Evolutionary conservation across 768 basidiomycete genomes (phyloP).

Genomic region (Leccinum subgranulosum): DNA sequence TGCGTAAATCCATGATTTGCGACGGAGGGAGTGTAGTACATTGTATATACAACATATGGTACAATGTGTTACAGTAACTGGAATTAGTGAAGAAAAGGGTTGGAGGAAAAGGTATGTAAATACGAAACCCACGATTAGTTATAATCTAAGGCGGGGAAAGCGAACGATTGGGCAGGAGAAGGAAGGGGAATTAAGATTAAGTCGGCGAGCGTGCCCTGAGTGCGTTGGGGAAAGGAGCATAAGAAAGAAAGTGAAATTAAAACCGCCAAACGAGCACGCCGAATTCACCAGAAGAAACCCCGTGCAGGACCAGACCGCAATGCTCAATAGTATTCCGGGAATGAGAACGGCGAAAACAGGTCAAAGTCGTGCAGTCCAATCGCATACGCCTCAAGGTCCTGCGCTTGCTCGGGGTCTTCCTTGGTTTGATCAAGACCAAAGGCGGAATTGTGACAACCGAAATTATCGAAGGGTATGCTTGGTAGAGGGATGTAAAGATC

Average conservation of each 20-base stretch:
- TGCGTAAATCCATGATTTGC: neutral
- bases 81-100: neutral
- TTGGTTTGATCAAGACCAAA: constrained; percentile 4
- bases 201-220: neutral
- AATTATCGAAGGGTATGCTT: constrained; percentile 2
- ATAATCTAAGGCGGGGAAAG: constrained; percentile 1
- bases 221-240: neutral
- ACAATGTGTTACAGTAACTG: neutral
- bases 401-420: constrained; percentile 24
- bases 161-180: neutral
- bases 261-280: neutral
- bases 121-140: neutral
- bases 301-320: neutral
- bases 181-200: neutral
- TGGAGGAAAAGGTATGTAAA: neutral
- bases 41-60: constrained; percentile 3
- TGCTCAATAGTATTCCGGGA: constrained; percentile 18
- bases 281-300: neutral
- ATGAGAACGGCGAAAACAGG: constrained; percentile 18
- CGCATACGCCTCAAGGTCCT: constrained; percentile 29
- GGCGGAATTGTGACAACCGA: neutral
- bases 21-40: neutral
- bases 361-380: constrained; percentile 29
- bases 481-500: neutral
- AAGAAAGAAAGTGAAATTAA: neutral